Percentiles rank a stretch among this genome's conserved stretches.
These are phyloP conservation scores for Heterobasidion parviporum DNA, from an alignment of 1,284 basidiomycete species.

Conservation along the genomic window DNA sequence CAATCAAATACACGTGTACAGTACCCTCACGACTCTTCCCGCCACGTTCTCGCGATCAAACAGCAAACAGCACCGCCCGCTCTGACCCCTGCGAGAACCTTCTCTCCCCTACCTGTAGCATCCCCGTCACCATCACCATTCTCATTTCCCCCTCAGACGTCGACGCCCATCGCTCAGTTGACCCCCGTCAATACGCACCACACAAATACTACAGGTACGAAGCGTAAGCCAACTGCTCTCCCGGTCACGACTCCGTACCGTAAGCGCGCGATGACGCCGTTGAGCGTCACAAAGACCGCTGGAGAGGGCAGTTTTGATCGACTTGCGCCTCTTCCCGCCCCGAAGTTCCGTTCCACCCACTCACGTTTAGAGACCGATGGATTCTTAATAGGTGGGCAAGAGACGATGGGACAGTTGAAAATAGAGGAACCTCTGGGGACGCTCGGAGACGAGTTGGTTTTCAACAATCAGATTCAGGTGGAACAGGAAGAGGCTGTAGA, in stretches of 20 bases:
- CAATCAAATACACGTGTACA: neutral
- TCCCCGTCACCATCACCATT: neutral
- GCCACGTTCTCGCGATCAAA: slow-evolving; percentile 25
- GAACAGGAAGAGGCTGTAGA: slow-evolving; percentile 53
- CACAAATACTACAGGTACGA: slow-evolving; percentile 33
- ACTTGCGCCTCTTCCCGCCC: slow-evolving; percentile 55
- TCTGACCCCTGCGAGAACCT: slow-evolving; percentile 17
- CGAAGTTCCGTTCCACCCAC: slow-evolving; percentile 52
- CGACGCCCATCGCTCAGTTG: slow-evolving; percentile 14
- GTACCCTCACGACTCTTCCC: neutral
- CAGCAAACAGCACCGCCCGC: slow-evolving; percentile 25
- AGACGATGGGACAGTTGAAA: slow-evolving; percentile 56
- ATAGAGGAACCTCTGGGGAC: slow-evolving; percentile 34
- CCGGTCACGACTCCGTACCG: slow-evolving; percentile 33
- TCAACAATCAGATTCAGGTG: slow-evolving; percentile 21
- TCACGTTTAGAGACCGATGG: slow-evolving; percentile 57
- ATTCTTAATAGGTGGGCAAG: slow-evolving; percentile 52
- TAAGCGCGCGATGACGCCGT: slow-evolving; percentile 23
- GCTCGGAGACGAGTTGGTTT: slow-evolving; percentile 35
- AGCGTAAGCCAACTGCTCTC: slow-evolving; percentile 59
- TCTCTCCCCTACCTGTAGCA: slow-evolving; percentile 16
- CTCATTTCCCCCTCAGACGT: slow-evolving; percentile 13
- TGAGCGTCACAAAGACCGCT: slow-evolving; percentile 20
- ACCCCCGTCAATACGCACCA: slow-evolving; percentile 8
- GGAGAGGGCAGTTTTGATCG: slow-evolving; percentile 37